phyloP scores from a whole-genome alignment of 139 green algal genomes.

The Cymbomonas tetramitiformis region DNA sequence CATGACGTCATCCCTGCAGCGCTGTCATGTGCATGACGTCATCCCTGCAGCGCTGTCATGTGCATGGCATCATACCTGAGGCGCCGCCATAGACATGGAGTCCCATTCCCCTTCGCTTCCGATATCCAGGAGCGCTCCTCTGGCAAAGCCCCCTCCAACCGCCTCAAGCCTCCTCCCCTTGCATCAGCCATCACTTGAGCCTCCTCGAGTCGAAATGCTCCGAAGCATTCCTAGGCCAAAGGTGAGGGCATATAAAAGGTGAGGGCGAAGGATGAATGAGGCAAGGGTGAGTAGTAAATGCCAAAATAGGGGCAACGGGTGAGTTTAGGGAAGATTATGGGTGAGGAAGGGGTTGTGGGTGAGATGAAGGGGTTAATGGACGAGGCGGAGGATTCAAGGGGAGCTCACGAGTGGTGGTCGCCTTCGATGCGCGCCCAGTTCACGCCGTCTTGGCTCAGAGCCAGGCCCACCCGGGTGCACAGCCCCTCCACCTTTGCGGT shows the following conservation, averaged over 20 bases:
- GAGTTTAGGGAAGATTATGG: no score
- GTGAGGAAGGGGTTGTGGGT: no score
- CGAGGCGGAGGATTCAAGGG: no score
- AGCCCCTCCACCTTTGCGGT: conserved; percentile 39
- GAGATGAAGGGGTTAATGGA: conserved; percentile 8
- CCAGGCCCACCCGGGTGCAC: conserved; percentile 59
- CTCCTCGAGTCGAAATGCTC: no score
- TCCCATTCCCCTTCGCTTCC: conserved; percentile 70
- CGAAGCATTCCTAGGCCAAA: no score
- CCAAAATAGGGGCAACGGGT: no score
- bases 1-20: no score
- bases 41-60: no score
- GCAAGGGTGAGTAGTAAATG: no score
- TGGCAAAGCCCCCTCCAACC: background rate
- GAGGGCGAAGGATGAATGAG: no score
- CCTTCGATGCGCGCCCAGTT: conserved; percentile 92
- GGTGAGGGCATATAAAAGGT: no score
- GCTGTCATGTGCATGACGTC: no score
- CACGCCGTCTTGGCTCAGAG: conserved; percentile 72
- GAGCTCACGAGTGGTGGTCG: conserved; percentile 80
- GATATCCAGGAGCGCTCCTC: conserved; percentile 62
- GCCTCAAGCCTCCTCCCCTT: background rate
- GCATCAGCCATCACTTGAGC: background rate
- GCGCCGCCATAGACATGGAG: conserved; percentile 47
- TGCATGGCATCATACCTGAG: conserved; percentile 54